Base-by-base conservation (phyloP, 345 rosid species). In the Salix purpurea region DNA sequence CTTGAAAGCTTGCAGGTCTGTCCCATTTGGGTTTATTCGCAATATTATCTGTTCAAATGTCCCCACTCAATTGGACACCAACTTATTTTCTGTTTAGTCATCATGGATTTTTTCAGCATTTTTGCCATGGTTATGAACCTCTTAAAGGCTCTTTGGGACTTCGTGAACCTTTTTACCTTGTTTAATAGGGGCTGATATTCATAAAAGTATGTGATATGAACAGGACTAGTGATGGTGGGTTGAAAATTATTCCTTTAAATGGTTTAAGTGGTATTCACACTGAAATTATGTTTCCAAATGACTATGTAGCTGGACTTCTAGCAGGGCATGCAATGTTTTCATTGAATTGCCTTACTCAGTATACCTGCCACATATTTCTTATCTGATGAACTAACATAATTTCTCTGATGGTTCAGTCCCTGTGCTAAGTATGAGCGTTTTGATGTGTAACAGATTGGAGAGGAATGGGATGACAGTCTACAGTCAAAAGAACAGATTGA, bases 401-500 rank as follows among this genome's bases (percentile, higher is more conserved):
- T 15, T 15, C 54, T 48, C 21, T 48, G 54, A 19, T 48, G 54
- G 54, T 48, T 48, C 54, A 4, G 21, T 48, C 54, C 54, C 54
- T 48, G 9, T 36, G 58, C 82, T 76, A 13, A 79, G 28, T 74
- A 34, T 37, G 8, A 62, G 19, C 30, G 4, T 77, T 54, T 78
- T 67, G 30, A 16, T 76, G 75, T 69, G 82, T 28, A 74, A 77
- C 91, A 92, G 99, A 89, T 86, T 40, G 96, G 91, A n/a, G 98
- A 91, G 74, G 89, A 90, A 48, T 94, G 98, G 99, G 89, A 92
- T 83, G 98, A 94, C 83, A 94, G 97, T 76, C 76, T 86, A 65
- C 97, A 92, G 78, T 94, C 99, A 6, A 94, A 89, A 87, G 97
- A 92, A 82, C 92, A 94, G 79, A 78, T 94, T n/a, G 97, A 96